phyloP scores from a whole-genome alignment of 2,329 filamentous ascomycete genomes.

The Pseudogymnoascus sp. region DNA sequence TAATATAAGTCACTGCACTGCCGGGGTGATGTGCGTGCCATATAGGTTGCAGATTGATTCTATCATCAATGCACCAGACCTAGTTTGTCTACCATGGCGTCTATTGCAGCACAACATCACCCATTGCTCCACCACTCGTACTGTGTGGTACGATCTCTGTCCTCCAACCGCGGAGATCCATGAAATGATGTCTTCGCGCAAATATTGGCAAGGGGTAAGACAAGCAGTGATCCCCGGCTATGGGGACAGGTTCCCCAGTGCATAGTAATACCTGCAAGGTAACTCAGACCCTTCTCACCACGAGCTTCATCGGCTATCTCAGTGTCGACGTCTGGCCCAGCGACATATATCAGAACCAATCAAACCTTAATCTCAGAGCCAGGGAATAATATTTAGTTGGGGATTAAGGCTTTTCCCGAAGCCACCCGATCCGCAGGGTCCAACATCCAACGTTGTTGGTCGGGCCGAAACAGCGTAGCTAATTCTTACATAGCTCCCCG shows the following conservation, averaged over 20 bases:
- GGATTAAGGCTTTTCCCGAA: not conserved
- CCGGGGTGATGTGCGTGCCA: not conserved
- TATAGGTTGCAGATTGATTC: not conserved
- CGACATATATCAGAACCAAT: not conserved
- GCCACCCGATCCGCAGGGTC: not conserved
- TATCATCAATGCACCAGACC: not conserved
- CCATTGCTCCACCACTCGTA: not conserved
- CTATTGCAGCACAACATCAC: not conserved
- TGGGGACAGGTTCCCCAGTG: not conserved
- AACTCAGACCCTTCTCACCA: not conserved
- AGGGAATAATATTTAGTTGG: not conserved
- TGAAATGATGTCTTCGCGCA: not conserved
- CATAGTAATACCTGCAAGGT: not conserved
- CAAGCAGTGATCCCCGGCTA: not conserved
- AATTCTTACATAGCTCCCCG: not conserved
- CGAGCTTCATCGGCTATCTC: not conserved
- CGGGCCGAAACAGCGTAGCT: not conserved
- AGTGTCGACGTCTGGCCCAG: not conserved
- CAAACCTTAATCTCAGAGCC: not conserved
- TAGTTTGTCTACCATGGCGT: not conserved
- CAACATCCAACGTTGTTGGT: not conserved
- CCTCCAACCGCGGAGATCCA: not conserved
- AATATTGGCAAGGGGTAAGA: conserved; percentile 3
- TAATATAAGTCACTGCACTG: not conserved
- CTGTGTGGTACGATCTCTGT: not conserved